These are phyloP conservation scores for Cladophialophora psammophila DNA, from an alignment of 2,329 filamentous ascomycete species.

Conservation along the genomic window DNA sequence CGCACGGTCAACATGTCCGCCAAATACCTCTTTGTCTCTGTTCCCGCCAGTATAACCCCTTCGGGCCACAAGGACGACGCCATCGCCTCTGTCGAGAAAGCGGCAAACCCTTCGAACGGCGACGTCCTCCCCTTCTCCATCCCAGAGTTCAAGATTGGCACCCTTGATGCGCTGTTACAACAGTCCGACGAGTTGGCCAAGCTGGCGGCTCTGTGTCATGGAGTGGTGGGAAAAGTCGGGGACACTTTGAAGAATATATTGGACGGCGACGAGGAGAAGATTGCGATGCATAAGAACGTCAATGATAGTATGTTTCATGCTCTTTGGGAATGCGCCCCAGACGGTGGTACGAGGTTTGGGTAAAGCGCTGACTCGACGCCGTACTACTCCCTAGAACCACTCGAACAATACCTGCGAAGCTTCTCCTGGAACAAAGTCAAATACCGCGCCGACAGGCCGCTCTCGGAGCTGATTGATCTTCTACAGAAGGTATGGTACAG, in stretches of 20 bases:
- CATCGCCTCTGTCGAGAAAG: conserved; percentile 75
- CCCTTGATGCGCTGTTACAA: conserved; percentile 90
- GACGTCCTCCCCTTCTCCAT: conserved; percentile 79
- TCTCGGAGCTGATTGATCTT: conserved; percentile 84
- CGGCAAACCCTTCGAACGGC: conserved; percentile 76
- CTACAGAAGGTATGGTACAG: conserved; percentile 75
- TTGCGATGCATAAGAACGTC: conserved; percentile 86
- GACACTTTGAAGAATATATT: conserved; percentile 85
- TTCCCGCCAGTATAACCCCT: conserved; percentile 86
- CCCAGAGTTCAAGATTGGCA: conserved; percentile 97
- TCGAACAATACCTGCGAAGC: conserved; percentile 85
- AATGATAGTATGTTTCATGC: conserved; percentile 76
- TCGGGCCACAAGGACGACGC: conserved; percentile 82
- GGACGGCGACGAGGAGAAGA: conserved; percentile 82
- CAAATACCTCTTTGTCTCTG: conserved; percentile 82
- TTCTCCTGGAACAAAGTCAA: conserved; percentile 99
- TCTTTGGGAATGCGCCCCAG: neutral
- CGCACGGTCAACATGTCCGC: conserved; percentile 27
- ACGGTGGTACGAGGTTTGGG: conserved; percentile 10
- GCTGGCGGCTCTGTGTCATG: conserved; percentile 79
- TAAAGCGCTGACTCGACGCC: conserved; percentile 14
- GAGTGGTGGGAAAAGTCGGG: conserved; percentile 84
- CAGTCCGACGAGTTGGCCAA: conserved; percentile 95
- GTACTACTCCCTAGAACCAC: conserved; percentile 73
- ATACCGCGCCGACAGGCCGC: conserved; percentile 89